A percentile compares a stretch with the other conserved stretches of the same genome.
These are phyloP conservation scores for Rhizophagus prolifer DNA, from an alignment of 192 early-diverging fungal species.

Conservation along the genomic window DNA sequence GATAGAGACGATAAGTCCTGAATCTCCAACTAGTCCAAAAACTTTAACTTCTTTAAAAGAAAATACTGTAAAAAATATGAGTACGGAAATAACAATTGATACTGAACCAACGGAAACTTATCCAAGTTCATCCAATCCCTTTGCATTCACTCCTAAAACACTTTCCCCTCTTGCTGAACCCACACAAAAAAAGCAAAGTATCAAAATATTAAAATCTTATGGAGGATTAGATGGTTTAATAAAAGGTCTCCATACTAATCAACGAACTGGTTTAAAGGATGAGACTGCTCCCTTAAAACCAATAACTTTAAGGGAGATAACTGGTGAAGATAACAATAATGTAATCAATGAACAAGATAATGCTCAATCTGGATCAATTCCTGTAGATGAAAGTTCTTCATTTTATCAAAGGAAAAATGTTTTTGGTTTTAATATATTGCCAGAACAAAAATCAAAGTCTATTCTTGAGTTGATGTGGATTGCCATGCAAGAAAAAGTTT, in stretches of 20 bases:
- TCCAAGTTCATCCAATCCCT: constrained; percentile 37
- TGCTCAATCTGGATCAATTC: background rate
- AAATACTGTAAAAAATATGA: no score
- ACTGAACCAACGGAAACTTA: no score
- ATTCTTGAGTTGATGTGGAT: constrained; percentile 80
- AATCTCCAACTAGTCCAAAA: no score
- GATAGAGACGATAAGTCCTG: no score
- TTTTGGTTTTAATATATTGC: constrained; percentile 74
- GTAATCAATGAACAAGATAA: background rate
- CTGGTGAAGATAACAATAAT: background rate
- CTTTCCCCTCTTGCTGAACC: no score
- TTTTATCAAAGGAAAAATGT: constrained; percentile 55
- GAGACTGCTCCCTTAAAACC: background rate
- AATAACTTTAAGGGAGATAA: constrained; percentile 16
- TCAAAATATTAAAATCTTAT: constrained; percentile 39
- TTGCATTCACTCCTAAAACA: constrained; percentile 48
- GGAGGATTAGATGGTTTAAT: constrained; percentile 56
- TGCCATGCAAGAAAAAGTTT: constrained; percentile 78
- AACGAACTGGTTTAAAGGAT: constrained; percentile 44
- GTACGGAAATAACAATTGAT: no score
- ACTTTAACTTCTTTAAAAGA: no score
- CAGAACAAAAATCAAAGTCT: constrained; percentile 64
- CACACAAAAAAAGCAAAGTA: constrained; percentile 31
- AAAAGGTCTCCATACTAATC: constrained; percentile 48
- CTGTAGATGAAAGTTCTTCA: background rate